These are phyloP conservation scores for Ophiocordyceps robertsii DNA, from an alignment of 2,329 filamentous ascomycete species.

Conservation along the genomic window DNA sequence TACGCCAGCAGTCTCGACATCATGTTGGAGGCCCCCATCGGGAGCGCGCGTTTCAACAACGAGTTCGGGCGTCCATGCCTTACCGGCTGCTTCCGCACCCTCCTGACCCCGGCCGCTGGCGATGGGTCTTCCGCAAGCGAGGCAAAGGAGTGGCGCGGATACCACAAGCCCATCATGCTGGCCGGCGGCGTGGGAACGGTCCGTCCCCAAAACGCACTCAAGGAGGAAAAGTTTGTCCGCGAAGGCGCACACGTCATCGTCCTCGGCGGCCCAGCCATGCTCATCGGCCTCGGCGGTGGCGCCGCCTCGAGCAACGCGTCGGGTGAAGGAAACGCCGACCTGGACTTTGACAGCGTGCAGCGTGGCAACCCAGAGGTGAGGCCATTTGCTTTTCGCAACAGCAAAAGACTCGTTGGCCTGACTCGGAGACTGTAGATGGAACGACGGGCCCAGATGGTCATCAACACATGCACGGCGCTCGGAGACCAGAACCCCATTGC, in stretches of 20 bases:
- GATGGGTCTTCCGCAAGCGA: conserved; percentile 23
- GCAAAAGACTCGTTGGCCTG: background rate
- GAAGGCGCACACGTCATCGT: conserved; percentile 87
- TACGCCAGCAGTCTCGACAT: conserved; percentile 92
- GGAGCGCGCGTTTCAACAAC: conserved; percentile 92
- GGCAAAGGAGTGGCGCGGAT: conserved; percentile 53
- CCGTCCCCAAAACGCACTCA: conserved; percentile 78
- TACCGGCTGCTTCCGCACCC: conserved; percentile 80
- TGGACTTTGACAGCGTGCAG: conserved; percentile 96
- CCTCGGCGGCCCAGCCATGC: conserved; percentile 90
- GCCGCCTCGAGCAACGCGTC: conserved; percentile 86
- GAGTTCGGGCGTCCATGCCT: conserved; percentile 89
- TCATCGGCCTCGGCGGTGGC: conserved; percentile 90
- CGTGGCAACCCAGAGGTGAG: conserved; percentile 72
- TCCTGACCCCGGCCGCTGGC: conserved; percentile 41
- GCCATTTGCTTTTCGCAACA: background rate
- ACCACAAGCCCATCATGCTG: conserved; percentile 98
- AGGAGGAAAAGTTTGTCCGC: conserved; percentile 64
- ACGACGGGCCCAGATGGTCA: conserved; percentile 91
- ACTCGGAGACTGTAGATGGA: conserved; percentile 43
- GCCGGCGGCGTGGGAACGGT: conserved; percentile 91
- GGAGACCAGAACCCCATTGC: conserved; percentile 80
- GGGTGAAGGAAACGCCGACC: conserved; percentile 75
- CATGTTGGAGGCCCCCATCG: conserved; percentile 94
- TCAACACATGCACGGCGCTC: conserved; percentile 81